Evolutionary conservation across 352 stramenopile species (phyloP), one percentile per base, ranked within the genome.

Genomic region (Pythium brachiatum): DNA sequence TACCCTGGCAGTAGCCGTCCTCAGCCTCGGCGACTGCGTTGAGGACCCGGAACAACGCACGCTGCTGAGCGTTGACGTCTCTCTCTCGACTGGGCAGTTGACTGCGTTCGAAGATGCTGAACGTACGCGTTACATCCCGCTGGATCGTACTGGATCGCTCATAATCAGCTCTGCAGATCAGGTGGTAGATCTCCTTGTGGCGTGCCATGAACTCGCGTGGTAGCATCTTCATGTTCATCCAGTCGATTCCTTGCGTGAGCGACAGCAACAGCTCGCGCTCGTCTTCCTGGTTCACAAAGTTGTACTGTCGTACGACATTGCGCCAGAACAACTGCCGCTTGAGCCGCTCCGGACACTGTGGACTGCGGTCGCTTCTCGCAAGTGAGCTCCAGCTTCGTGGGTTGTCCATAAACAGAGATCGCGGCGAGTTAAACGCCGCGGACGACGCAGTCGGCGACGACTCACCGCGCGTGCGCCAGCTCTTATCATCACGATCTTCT

Each of bases 1-100:
- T 95, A 6, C 86, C 86, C 43, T 95, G 86, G 58, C 86, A 95
- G 55, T 95, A 95, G 7, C 81, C 84, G 53, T 89, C 75, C 56
- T 95, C 86, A 2, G 83, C 85, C 47, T 92, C 78, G 2, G 84
- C 68, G 39, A 95, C 79, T 6, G 84, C 86, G n/a, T 90, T 95
- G 1, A 95, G 63, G 16, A 95, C 86, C 38, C 84, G 83, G 26
- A 90, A 89, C 0, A 95, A 53, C 20, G 82, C 75, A 25, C 72
- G 81, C 43, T 95, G 81, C 44, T 89, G 78, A 18, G 74, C 60
- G 21, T 58, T 58, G 11, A 89, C 66, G 46, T 83, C 72, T 21
- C 78, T 58, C 2, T 83, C 66, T 3, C 58, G 51, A 7, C 58
- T 47, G 4, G 69, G 73, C 43, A 72, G 44, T 52, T 68, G 61